Evolutionary conservation across 345 rosid genomes (phyloP).

Genomic region (Salix suchowensis): DNA sequence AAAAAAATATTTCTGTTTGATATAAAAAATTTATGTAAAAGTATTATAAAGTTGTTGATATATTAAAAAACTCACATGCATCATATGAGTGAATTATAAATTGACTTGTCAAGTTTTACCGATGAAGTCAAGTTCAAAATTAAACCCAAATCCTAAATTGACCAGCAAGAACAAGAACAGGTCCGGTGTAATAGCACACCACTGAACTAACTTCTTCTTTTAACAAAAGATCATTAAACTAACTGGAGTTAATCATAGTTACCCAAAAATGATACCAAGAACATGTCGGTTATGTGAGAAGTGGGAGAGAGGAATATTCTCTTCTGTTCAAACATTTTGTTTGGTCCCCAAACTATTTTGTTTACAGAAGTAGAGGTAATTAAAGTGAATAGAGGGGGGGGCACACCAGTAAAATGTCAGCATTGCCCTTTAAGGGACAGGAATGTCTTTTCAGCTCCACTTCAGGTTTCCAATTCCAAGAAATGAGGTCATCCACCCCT

Average conservation of each 20-base stretch:
- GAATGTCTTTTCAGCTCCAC: neutral
- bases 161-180: too few species aligned
- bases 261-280: neutral
- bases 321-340: neutral
- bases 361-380: too few species aligned
- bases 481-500: neutral
- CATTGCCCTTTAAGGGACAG: neutral
- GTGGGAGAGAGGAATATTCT: conserved; percentile 10
- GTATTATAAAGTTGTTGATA: too few species aligned
- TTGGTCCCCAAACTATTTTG: neutral
- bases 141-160: too few species aligned
- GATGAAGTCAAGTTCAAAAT: too few species aligned
- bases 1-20: too few species aligned
- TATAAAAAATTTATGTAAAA: too few species aligned
- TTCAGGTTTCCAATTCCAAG: neutral
- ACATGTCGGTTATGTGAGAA: conserved; percentile 16
- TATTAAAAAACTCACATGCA: too few species aligned
- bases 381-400: neutral
- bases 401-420: neutral
- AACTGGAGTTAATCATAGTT: neutral
- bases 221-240: neutral
- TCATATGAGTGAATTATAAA: too few species aligned
- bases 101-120: too few species aligned
- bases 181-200: too few species aligned
- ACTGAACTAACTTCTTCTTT: too few species aligned